Conservation (phyloP, 2,329 filamentous ascomycete genomes). For the Harringtonia lauricola region DNA sequence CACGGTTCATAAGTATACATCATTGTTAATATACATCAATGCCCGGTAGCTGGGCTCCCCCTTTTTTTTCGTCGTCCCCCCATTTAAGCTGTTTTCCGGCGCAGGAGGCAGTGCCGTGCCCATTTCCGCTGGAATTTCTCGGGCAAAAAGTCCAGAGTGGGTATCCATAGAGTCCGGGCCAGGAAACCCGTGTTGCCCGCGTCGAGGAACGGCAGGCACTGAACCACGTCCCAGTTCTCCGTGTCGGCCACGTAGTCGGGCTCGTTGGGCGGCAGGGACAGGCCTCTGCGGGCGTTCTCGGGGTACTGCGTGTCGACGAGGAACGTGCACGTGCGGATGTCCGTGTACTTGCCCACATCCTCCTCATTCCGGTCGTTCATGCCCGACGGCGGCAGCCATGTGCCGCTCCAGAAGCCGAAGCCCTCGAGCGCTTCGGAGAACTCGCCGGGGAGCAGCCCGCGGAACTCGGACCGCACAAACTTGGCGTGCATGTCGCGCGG, state of each 20-base stretch:
- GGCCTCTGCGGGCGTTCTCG: conserved; percentile 23
- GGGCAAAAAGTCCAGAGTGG: conserved; percentile 59
- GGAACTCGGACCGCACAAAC: conserved; percentile 85
- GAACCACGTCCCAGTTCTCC: conserved; percentile 65
- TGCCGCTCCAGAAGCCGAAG: conserved; percentile 69
- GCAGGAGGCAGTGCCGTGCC: conserved; percentile 80
- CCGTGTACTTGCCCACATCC: conserved; percentile 76
- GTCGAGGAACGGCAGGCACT: conserved; percentile 74
- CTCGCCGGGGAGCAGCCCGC: conserved; percentile 78
- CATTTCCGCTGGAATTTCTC: conserved; percentile 61
- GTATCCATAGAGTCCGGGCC: conserved; percentile 73
- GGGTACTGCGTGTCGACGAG: conserved; percentile 81
- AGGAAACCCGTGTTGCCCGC: conserved; percentile 60
- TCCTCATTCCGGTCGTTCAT: conserved; percentile 91
- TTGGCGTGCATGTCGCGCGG: conserved; percentile 75
- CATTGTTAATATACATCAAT: no score
- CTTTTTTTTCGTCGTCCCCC: neutral
- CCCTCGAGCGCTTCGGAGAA: conserved; percentile 65
- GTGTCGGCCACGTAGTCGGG: conserved; percentile 68
- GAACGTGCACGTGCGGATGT: conserved; percentile 66
- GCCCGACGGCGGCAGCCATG: conserved; percentile 68
- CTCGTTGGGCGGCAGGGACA: conserved; percentile 51
- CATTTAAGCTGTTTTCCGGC: conserved; percentile 1
- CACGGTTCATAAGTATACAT: neutral
- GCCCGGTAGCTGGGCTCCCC: neutral